Percentiles rank a stretch among this genome's conserved stretches.
Conservation (phyloP, 768 basidiomycete genomes). For the Lentinula lateritia region DNA sequence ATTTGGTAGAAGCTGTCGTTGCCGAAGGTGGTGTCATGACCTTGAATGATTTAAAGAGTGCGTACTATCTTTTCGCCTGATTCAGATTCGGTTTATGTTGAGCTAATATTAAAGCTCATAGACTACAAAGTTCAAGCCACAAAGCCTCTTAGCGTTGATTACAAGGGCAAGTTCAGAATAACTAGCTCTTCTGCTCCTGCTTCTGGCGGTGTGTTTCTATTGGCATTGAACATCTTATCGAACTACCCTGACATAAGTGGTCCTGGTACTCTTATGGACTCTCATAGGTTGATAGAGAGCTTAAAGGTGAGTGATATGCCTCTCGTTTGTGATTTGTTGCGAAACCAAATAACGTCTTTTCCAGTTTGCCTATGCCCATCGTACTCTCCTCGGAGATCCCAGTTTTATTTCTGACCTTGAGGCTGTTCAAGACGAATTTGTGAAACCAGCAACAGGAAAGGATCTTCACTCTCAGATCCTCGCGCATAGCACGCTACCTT, state of each 20-base stretch:
- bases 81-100: neutral
- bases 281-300: constrained; percentile 1
- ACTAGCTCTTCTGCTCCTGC: neutral
- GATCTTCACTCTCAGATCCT: neutral
- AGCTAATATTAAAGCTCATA: neutral
- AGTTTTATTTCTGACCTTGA: neutral
- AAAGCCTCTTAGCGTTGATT: neutral
- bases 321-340: too few relatives aligned
- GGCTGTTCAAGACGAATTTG: neutral
- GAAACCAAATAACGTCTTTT: neutral
- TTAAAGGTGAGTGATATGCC: neutral
- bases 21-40: constrained; percentile 14
- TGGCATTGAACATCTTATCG: neutral
- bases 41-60: constrained; percentile 8
- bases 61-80: neutral
- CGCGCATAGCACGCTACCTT: neutral
- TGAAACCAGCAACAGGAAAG: neutral
- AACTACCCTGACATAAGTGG: neutral
- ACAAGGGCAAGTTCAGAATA: constrained; percentile 1
- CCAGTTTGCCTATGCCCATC: constrained; percentile 3
- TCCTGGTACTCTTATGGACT: neutral
- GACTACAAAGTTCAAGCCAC: neutral
- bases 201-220: neutral
- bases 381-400: constrained; percentile 5
- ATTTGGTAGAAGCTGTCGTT: constrained; percentile 9